Conservation (phyloP, 1,139 yeast species). For the Yamadazyma triangularis region DNA sequence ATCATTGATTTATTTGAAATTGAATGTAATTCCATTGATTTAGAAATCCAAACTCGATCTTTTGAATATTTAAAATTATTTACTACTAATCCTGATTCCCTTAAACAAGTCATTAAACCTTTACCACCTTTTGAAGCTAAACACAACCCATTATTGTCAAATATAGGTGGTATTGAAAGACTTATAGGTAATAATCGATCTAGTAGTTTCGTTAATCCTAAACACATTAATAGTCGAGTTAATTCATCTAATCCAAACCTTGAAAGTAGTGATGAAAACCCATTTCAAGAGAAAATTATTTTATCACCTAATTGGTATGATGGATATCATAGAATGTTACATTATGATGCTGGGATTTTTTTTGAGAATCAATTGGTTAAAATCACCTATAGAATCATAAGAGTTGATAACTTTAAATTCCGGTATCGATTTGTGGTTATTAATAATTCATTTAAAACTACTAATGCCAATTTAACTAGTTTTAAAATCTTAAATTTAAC, state of each 20-base stretch:
- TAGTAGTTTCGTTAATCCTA: conserved; percentile 4
- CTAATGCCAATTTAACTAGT: conserved; percentile 45
- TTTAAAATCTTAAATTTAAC: conserved; percentile 44
- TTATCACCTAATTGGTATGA: conserved; percentile 70
- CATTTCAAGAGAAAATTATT: too few relatives aligned
- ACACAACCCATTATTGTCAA: conserved; percentile 55
- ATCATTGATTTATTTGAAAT: conserved; percentile 60
- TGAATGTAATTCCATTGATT: conserved; percentile 66
- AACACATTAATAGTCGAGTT: too few relatives aligned
- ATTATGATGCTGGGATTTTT: conserved; percentile 75
- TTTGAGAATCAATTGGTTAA: conserved; percentile 72
- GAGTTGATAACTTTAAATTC: conserved; percentile 20
- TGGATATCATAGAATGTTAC: conserved; percentile 71
- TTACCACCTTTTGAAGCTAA: conserved; percentile 72
- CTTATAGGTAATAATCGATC: conserved; percentile 23
- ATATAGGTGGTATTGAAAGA: conserved; percentile 42
- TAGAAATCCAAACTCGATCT: conserved; percentile 87
- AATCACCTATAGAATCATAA: conserved; percentile 53
- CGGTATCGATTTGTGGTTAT: conserved; percentile 50
- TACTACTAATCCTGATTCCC: conserved; percentile 24
- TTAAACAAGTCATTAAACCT: conserved; percentile 54
- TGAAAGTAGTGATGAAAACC: too few relatives aligned
- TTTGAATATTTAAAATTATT: conserved; percentile 68
- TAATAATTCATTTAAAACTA: conserved; percentile 56
- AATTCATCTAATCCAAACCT: too few relatives aligned